These are phyloP conservation scores for Calophaca sinica DNA, from an alignment of 306 rosid genomes.

Conservation along the genomic window DNA sequence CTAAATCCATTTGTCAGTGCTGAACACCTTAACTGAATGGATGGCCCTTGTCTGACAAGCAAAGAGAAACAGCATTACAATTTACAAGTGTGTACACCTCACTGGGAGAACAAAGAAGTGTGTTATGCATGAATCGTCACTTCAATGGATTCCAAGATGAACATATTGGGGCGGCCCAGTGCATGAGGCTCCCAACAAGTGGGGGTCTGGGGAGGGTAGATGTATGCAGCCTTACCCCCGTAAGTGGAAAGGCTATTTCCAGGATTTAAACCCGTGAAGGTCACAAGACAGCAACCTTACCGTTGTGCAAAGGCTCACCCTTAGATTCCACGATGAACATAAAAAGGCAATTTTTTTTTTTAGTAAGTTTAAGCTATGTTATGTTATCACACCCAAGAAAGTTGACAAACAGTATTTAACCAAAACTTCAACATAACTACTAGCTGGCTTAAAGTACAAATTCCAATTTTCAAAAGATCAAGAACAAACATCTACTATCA, in stretches of 20 bases:
- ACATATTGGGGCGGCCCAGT: no score
- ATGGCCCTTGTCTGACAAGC: constrained; percentile 51
- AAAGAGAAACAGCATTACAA: constrained; percentile 27
- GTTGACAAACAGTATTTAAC: no score
- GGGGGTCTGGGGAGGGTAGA: no score
- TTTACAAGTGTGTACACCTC: constrained; percentile 5
- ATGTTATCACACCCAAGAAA: constrained; percentile 32
- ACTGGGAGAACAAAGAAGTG: constrained; percentile 10
- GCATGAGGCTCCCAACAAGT: no score
- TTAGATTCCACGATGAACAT: background rate
- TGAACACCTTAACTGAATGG: constrained; percentile 32
- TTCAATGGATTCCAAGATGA: background rate
- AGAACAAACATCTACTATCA: constrained; percentile 27
- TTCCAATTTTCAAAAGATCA: constrained; percentile 3
- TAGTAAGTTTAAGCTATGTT: constrained; percentile 1
- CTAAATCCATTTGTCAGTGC: constrained; percentile 63
- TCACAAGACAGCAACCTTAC: no score
- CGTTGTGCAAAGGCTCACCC: no score
- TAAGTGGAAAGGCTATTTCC: no score
- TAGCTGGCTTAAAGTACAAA: no score
- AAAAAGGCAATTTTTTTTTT: background rate
- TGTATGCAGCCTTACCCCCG: no score
- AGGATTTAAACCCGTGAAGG: no score
- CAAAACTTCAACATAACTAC: no score
- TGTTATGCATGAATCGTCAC: constrained; percentile 3